Evolutionary conservation across 2,329 filamentous ascomycete genomes (phyloP).

Genomic region (Aurifilum marmelostoma): DNA sequence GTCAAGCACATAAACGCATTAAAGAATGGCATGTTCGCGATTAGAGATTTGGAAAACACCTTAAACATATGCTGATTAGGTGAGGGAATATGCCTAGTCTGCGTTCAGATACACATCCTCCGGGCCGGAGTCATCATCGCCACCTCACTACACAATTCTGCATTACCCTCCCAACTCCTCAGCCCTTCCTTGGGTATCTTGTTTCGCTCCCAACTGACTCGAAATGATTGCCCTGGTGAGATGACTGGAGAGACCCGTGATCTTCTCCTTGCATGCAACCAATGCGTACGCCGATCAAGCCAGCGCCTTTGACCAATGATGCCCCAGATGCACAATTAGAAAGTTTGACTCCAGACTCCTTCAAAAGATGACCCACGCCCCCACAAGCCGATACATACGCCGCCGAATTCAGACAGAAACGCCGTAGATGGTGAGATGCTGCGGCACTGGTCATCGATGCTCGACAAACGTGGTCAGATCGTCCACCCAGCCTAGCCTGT

Average conservation of each 20-base stretch:
- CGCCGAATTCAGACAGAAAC: neutral
- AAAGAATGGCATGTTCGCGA: neutral
- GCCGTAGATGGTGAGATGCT: neutral
- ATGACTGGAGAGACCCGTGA: neutral
- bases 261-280: neutral
- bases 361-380: neutral
- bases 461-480: constrained; percentile 39
- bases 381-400: neutral
- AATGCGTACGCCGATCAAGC: neutral
- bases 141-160: neutral
- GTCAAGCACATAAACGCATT: neutral
- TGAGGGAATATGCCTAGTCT: neutral
- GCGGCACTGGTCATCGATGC: neutral
- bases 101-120: neutral
- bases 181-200: neutral
- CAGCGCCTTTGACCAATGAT: neutral
- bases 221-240: neutral
- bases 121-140: neutral
- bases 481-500: constrained; percentile 48
- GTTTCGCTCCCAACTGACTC: neutral
- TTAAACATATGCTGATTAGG: neutral
- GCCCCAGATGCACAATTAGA: neutral
- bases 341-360: neutral
- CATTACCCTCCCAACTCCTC: neutral
- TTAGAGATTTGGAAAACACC: neutral